phyloP scores from a whole-genome alignment of 768 basidiomycete genomes.

The Harrya chromipes region DNA sequence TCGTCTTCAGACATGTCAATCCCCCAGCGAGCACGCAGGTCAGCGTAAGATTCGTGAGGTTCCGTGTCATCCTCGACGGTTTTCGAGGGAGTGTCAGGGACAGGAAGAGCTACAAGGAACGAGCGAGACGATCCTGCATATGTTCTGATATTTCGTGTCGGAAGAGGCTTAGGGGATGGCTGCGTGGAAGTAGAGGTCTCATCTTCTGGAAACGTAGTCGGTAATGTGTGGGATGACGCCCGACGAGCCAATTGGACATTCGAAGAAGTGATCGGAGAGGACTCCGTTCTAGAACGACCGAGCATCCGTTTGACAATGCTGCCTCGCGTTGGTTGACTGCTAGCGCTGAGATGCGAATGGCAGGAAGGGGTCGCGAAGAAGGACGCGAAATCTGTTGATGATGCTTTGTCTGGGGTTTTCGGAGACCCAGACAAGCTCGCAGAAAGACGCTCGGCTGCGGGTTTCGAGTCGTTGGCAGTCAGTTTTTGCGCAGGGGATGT shows the following conservation, averaged over 20 bases:
- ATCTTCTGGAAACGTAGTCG: constrained; percentile 21
- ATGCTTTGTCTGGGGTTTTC: constrained; percentile 5
- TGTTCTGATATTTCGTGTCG: constrained; percentile 49
- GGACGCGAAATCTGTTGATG: constrained; percentile 38
- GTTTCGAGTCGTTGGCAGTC: too few relatives aligned
- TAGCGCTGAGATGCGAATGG: too few relatives aligned
- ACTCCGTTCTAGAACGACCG: constrained; percentile 61
- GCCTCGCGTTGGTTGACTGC: constrained; percentile 37
- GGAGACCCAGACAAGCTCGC: neutral
- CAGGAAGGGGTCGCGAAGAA: neutral
- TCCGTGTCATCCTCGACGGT: constrained; percentile 48
- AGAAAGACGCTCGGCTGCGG: too few relatives aligned
- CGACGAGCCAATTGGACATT: constrained; percentile 16
- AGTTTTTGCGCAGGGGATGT: too few relatives aligned
- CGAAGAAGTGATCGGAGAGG: constrained; percentile 17
- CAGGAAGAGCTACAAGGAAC: constrained; percentile 64
- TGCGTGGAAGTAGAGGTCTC: constrained; percentile 24
- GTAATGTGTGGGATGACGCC: constrained; percentile 21
- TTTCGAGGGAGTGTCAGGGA: constrained; percentile 27
- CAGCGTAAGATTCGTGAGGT: constrained; percentile 69
- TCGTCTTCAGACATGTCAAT: constrained; percentile 80
- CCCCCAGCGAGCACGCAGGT: constrained; percentile 75
- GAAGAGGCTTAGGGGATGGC: constrained; percentile 24
- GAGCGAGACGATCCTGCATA: constrained; percentile 81
- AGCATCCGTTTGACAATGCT: constrained; percentile 70